A percentile compares a stretch with the other conserved stretches of the same genome.
Conservation (phyloP, 2,329 filamentous ascomycete genomes). For the Stemphylium beticola region DNA sequence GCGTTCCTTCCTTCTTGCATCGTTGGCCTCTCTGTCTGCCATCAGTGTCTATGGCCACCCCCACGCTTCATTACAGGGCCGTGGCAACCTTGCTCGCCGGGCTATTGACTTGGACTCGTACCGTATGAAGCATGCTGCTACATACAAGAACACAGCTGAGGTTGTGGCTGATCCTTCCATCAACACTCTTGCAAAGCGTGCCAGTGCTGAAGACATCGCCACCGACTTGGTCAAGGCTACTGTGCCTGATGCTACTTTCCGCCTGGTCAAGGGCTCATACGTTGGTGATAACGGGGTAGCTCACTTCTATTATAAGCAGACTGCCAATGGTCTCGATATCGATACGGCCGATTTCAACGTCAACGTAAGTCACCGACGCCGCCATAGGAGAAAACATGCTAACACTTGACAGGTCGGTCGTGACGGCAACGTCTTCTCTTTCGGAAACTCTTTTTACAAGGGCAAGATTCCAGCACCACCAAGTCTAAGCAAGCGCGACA, state of each 20-base stretch:
- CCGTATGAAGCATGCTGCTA: constrained; percentile 34
- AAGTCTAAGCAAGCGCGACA: constrained; percentile 51
- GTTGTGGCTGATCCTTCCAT: constrained; percentile 29
- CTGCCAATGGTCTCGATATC: constrained; percentile 63
- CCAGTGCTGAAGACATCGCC: constrained; percentile 40
- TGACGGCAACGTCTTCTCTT: constrained; percentile 64
- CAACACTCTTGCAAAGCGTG: constrained; percentile 27
- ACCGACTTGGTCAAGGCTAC: constrained; percentile 42
- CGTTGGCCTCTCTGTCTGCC: constrained; percentile 36
- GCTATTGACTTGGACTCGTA: constrained; percentile 42
- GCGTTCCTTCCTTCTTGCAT: constrained; percentile 40
- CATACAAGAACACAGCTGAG: constrained; percentile 31
- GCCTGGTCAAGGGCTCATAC: constrained; percentile 61
- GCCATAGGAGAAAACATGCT: background rate
- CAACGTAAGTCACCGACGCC: constrained; percentile 55
- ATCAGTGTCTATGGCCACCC: constrained; percentile 34
- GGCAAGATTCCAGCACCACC: constrained; percentile 50
- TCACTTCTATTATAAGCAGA: constrained; percentile 67
- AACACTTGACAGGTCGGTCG: constrained; percentile 51
- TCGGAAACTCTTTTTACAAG: constrained; percentile 59
- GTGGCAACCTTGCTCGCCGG: constrained; percentile 24
- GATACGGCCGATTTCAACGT: constrained; percentile 68
- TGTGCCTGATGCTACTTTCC: constrained; percentile 53
- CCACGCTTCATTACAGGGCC: constrained; percentile 12
- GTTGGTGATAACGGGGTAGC: constrained; percentile 61